Evolutionary conservation across 768 basidiomycete species (phyloP).

Genomic region (Leccinum pellstonianum): DNA sequence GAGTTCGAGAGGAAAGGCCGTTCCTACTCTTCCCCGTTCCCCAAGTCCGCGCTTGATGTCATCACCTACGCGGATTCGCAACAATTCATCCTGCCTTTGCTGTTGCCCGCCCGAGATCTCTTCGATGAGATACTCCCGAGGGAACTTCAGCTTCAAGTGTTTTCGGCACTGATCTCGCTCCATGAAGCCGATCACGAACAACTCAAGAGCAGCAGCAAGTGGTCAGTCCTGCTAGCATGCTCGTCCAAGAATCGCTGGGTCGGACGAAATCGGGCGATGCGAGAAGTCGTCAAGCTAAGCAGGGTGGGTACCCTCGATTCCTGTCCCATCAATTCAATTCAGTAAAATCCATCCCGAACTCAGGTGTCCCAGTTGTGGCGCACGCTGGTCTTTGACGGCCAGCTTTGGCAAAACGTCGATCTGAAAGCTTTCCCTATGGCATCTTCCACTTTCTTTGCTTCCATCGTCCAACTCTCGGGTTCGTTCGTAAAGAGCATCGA

Average conservation of each 20-base stretch:
- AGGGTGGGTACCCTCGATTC: constrained; percentile 52
- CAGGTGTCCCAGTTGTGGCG: constrained; percentile 82
- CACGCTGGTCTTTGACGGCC: constrained; percentile 69
- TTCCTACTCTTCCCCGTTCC: constrained; percentile 41
- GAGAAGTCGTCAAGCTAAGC: constrained; percentile 77
- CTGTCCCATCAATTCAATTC: constrained; percentile 1
- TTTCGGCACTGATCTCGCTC: constrained; percentile 53
- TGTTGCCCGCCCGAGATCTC: constrained; percentile 44
- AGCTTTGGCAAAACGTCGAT: constrained; percentile 76
- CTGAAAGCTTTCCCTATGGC: too few relatives aligned
- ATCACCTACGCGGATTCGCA: constrained; percentile 17
- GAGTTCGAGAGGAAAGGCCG: constrained; percentile 49
- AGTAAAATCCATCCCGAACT: constrained; percentile 19
- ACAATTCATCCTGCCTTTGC: constrained; percentile 54
- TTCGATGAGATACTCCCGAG: constrained; percentile 62
- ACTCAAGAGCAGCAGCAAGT: constrained; percentile 41
- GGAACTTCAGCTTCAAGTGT: constrained; percentile 64
- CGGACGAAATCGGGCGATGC: constrained; percentile 67
- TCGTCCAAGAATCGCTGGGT: constrained; percentile 69
- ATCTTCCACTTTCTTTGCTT: too few relatives aligned
- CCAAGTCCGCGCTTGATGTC: too few relatives aligned
- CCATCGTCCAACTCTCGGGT: too few relatives aligned
- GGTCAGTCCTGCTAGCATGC: constrained; percentile 61
- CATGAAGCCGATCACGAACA: constrained; percentile 59
- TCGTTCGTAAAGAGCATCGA: constrained; percentile 42